Evolutionary conservation across 371 early-diverging fungal genomes (phyloP).

Genomic region (Mucor piriformis): DNA sequence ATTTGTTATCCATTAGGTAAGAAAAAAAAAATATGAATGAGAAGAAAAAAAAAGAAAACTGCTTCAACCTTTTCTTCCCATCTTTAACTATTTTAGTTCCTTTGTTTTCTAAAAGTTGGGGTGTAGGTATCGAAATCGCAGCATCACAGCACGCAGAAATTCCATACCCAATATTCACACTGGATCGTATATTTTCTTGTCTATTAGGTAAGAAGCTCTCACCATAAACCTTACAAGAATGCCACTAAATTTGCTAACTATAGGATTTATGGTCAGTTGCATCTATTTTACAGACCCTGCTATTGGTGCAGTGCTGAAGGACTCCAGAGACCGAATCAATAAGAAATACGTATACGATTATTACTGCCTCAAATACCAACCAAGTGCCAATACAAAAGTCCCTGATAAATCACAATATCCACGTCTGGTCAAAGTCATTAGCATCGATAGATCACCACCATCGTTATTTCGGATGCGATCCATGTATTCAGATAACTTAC

Average conservation of each 20-base stretch:
- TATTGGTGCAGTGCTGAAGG: constrained; percentile 20
- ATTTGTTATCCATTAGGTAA: constrained; percentile 42
- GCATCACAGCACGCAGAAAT: constrained; percentile 2
- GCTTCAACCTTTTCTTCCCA: background rate
- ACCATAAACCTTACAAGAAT: too few relatives aligned
- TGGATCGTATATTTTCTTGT: constrained; percentile 34
- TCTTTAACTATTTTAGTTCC: constrained; percentile 26
- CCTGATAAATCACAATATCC: background rate
- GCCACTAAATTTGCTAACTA: too few relatives aligned
- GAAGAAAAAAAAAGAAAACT: too few relatives aligned
- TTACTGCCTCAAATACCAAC: constrained; percentile 16
- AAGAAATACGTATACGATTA: constrained; percentile 40
- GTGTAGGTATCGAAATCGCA: constrained; percentile 35
- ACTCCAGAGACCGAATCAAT: constrained; percentile 10
- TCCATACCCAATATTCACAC: constrained; percentile 30
- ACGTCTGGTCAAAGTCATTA: background rate
- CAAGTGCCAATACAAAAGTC: background rate
- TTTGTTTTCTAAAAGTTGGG: constrained; percentile 38
- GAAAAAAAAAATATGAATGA: too few relatives aligned
- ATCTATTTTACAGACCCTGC: constrained; percentile 48
- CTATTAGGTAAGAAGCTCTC: constrained; percentile 30
- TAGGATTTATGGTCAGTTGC: constrained; percentile 38
- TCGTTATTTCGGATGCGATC: background rate
- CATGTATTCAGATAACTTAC: background rate
- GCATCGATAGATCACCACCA: background rate